Evolutionary conservation across 2,329 filamentous ascomycete genomes (phyloP).

Genomic region (Aspergillus viridinutans): DNA sequence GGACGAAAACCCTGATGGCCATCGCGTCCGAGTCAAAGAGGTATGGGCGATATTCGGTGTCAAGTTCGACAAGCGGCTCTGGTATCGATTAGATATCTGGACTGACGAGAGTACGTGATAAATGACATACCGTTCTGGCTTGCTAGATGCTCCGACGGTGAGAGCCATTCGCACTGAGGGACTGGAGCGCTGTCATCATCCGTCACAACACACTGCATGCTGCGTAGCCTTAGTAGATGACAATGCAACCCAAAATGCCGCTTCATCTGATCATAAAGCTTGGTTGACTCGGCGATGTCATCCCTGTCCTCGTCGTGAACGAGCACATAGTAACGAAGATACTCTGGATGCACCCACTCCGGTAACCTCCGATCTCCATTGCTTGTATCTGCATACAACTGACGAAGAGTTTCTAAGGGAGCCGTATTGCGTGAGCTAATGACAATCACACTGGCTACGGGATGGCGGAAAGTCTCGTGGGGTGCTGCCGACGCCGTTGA

Average conservation of each 20-base stretch:
- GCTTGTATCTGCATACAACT: conserved; percentile 79
- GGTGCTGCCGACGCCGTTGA: conserved; percentile 73
- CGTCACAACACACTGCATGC: conserved; percentile 76
- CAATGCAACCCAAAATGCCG: conserved; percentile 95
- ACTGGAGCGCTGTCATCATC: conserved; percentile 86
- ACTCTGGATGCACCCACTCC: conserved; percentile 84
- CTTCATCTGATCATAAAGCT: conserved; percentile 97
- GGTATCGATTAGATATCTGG: conserved; percentile 6
- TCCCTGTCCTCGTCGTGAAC: conserved; percentile 95
- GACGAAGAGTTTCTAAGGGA: conserved; percentile 82
- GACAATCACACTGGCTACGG: conserved; percentile 88
- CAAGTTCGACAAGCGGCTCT: conserved; percentile 53
- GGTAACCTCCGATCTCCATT: conserved; percentile 70
- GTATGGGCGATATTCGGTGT: conserved; percentile 64
- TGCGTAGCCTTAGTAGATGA: conserved; percentile 80
- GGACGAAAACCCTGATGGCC: conserved; percentile 80
- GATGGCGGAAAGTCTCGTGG: conserved; percentile 91
- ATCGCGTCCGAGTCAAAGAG: conserved; percentile 91
- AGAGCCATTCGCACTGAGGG: conserved; percentile 82
- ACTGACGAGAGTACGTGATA: not conserved
- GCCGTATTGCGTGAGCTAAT: conserved; percentile 83
- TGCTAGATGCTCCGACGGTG: conserved; percentile 76
- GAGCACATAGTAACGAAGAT: conserved; percentile 90
- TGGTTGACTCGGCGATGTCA: conserved; percentile 84
- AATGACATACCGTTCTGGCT: conserved; percentile 53